These are phyloP conservation scores for Suillus bovinus DNA, from an alignment of 768 basidiomycete genomes.

Conservation along the genomic window DNA sequence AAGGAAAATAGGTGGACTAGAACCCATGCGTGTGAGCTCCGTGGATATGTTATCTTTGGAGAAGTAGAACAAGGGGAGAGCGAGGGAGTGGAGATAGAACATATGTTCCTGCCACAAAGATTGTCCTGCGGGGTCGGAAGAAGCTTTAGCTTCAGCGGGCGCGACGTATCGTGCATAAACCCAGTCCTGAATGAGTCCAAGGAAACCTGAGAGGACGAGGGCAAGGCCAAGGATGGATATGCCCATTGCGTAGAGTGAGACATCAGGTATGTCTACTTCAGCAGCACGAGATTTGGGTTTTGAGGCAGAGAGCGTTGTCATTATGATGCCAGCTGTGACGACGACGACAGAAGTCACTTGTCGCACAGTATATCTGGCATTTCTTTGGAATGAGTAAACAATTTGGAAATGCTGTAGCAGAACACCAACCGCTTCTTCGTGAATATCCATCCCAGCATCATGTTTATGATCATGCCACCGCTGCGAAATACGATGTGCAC, in stretches of 20 bases:
- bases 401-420: neutral
- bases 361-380: conserved; percentile 51
- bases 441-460: conserved; percentile 75
- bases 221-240: conserved; percentile 75
- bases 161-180: conserved; percentile 57
- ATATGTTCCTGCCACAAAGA: conserved; percentile 83
- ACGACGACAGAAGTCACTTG: conserved; percentile 79
- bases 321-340: conserved; percentile 75
- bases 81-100: conserved; percentile 87
- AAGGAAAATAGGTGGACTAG: conserved; percentile 18
- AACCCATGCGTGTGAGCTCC: conserved; percentile 17
- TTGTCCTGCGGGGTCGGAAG: conserved; percentile 18
- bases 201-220: conserved; percentile 74
- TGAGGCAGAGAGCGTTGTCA: conserved; percentile 81
- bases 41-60: conserved; percentile 50
- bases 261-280: conserved; percentile 5
- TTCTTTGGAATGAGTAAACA: conserved; percentile 13
- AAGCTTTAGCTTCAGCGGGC: conserved; percentile 23
- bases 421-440: conserved; percentile 57
- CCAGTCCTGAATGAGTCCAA: conserved; percentile 85
- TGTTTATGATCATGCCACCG: conserved; percentile 81
- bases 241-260: conserved; percentile 59
- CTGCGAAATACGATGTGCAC: conserved; percentile 95
- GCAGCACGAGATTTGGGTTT: conserved; percentile 27
- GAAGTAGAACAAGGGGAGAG: conserved; percentile 74